Conservation (phyloP, 129 eudicot species). For the carrot (Daucus carota) region DNA sequence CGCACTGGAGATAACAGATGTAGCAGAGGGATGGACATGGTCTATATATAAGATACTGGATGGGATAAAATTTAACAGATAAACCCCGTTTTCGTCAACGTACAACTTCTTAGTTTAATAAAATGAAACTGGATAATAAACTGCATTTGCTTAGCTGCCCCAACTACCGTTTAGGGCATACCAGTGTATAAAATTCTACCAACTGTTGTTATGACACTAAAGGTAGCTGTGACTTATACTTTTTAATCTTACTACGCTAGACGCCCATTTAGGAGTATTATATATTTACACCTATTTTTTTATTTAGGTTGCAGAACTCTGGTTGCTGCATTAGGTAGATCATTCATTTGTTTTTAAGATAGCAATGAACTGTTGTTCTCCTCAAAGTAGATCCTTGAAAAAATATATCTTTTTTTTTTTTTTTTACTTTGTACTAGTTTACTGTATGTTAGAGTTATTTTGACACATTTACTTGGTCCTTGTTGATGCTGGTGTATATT, state of each 20-base stretch:
- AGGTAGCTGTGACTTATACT: background rate
- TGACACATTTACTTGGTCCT: too few species aligned
- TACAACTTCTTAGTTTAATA: background rate
- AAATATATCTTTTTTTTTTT: too few species aligned
- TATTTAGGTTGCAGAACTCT: too few species aligned
- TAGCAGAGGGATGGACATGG: background rate
- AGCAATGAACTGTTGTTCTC: too few species aligned
- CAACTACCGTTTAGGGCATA: background rate
- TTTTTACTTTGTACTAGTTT: too few species aligned
- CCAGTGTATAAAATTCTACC: background rate
- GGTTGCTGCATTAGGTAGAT: too few species aligned
- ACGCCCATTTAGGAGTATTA: background rate
- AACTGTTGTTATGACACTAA: background rate
- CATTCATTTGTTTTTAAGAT: too few species aligned
- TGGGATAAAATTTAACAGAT: too few species aligned
- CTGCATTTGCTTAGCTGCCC: background rate
- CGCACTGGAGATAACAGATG: background rate
- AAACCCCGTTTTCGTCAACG: too few species aligned
- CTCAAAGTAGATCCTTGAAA: too few species aligned
- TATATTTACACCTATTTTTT: background rate
- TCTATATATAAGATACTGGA: background rate
- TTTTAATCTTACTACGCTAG: background rate
- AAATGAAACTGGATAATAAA: background rate
- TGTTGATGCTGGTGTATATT: too few species aligned
- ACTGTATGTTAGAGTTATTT: too few species aligned